Evolutionary conservation across 2,329 filamentous ascomycete species (phyloP).

Genomic region (Ophiostoma perfectum): DNA sequence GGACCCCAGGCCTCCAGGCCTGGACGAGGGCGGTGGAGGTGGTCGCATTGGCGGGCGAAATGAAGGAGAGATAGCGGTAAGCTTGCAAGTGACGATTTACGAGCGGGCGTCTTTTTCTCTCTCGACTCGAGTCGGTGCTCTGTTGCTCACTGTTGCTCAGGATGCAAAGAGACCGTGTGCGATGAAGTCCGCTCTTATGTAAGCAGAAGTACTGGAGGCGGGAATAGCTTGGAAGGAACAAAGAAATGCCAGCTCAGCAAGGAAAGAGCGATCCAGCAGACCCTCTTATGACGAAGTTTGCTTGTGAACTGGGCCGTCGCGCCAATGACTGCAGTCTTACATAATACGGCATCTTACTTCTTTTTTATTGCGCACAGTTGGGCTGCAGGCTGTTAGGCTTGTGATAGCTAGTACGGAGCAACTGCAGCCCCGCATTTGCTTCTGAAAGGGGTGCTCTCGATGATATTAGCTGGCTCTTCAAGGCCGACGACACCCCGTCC

Average conservation of each 20-base stretch:
- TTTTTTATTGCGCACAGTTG: too few species aligned
- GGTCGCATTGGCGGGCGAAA: background rate
- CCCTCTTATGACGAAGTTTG: background rate
- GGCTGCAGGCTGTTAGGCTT: too few species aligned
- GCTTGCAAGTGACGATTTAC: background rate
- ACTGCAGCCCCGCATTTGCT: background rate
- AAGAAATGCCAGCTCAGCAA: slow-evolving; percentile 6
- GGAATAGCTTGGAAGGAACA: background rate
- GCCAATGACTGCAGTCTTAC: background rate
- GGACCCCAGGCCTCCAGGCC: background rate
- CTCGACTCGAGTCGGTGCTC: too few species aligned
- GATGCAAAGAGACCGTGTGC: too few species aligned
- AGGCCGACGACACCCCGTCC: background rate
- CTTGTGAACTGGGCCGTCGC: background rate
- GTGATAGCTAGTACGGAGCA: background rate
- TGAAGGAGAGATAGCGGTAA: slow-evolving; percentile 5
- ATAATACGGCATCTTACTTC: background rate
- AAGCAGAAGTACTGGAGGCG: background rate
- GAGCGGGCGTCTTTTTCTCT: too few species aligned
- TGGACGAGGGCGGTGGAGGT: slow-evolving; percentile 12
- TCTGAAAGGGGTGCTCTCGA: background rate
- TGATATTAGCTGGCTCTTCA: background rate
- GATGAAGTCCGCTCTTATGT: background rate
- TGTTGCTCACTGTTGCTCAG: too few species aligned
- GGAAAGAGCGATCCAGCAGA: slow-evolving; percentile 1